These are phyloP conservation scores for Ustulina deusta DNA, from an alignment of 2,329 filamentous ascomycete genomes.

Conservation along the genomic window DNA sequence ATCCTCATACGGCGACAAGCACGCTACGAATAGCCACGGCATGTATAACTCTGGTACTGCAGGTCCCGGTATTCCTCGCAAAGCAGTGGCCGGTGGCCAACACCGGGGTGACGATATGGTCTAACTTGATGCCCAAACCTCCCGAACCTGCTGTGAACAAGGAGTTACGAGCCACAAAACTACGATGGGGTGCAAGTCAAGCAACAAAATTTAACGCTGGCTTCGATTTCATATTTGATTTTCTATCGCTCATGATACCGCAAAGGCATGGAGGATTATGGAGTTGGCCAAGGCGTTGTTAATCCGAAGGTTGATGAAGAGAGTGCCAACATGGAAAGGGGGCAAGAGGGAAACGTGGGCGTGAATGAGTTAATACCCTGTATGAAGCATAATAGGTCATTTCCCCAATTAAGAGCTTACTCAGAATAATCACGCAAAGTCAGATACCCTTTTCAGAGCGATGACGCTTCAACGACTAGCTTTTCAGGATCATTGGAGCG, in stretches of 20 bases:
- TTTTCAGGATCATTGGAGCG: slow-evolving; percentile 26
- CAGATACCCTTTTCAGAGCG: not conserved
- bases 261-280: not conserved
- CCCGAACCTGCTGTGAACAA: not conserved
- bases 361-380: not conserved
- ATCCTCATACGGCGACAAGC: slow-evolving; percentile 52
- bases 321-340: not conserved
- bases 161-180: not conserved
- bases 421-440: not conserved
- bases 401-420: not conserved
- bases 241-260: not conserved
- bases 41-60: slow-evolving; percentile 15
- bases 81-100: slow-evolving; percentile 42
- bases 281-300: not conserved
- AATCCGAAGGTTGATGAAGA: not conserved
- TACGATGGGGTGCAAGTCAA: not conserved
- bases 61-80: slow-evolving; percentile 39
- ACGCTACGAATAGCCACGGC: slow-evolving; percentile 31
- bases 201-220: not conserved
- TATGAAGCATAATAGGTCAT: not conserved
- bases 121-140: slow-evolving; percentile 18
- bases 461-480: not conserved
- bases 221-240: not conserved
- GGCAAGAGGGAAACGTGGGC: not conserved
- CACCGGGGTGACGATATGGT: slow-evolving; percentile 47